Evolutionary conservation across 2,329 filamentous ascomycete genomes (phyloP).

Genomic region (Fusarium dimerum): DNA sequence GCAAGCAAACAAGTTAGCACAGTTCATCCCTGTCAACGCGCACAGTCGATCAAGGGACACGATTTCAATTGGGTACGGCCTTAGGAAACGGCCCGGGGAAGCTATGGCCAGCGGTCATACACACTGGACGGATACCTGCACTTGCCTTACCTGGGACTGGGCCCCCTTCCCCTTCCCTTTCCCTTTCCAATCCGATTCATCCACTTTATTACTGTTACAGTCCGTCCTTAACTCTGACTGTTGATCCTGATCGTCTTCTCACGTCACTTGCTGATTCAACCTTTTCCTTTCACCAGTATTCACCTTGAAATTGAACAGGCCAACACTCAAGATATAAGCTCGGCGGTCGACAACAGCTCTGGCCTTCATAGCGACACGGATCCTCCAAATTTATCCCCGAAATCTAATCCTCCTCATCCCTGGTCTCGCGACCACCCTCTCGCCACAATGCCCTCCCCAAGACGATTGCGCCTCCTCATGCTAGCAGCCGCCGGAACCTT

Average conservation of each 20-base stretch:
- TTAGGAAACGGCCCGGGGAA: background rate
- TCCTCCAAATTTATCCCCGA: background rate
- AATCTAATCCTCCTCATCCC: conserved; percentile 29
- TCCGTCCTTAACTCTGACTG: background rate
- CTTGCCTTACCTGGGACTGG: too few relatives aligned
- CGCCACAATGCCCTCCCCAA: conserved; percentile 64
- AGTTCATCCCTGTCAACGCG: background rate
- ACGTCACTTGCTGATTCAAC: background rate
- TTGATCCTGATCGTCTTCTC: background rate
- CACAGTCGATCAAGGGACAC: background rate
- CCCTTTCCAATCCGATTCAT: background rate
- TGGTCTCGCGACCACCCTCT: conserved; percentile 15
- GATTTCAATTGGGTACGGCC: background rate
- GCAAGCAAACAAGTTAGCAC: background rate
- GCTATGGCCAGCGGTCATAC: background rate
- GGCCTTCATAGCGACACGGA: background rate
- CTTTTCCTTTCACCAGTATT: background rate
- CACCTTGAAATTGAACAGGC: background rate
- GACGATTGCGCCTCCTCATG: conserved; percentile 68
- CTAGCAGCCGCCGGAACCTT: conserved; percentile 65
- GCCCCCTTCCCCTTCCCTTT: background rate
- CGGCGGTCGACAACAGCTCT: background rate
- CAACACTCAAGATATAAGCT: background rate
- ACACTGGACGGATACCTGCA: too few relatives aligned
- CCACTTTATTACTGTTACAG: background rate